Evolutionary conservation across 108 stramenopile genomes (phyloP).

Genomic region (Cyclostephanos tholiformis): DNA sequence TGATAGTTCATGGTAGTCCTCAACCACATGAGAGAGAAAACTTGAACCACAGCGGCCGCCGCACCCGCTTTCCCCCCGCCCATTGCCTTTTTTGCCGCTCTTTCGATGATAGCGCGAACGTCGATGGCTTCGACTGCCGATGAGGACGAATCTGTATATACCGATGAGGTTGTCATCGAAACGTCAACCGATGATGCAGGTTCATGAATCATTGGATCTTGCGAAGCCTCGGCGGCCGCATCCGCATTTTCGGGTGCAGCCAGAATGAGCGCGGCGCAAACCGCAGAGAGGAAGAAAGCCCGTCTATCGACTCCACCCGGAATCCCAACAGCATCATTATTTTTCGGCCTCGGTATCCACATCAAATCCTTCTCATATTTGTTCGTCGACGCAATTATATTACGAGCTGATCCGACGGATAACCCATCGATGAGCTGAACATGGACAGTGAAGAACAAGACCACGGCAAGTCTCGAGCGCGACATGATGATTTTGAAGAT

Average conservation of each 20-base stretch:
- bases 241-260: conserved; percentile 21
- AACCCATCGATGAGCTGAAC: not conserved
- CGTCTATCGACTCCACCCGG: not conserved
- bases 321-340: not conserved
- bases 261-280: conserved; percentile 30
- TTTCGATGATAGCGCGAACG: conserved; percentile 42
- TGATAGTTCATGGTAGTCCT: conserved; percentile 93
- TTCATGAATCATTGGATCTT: not conserved
- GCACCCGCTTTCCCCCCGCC: conserved; percentile 92
- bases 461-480: not conserved
- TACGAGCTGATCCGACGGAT: not conserved
- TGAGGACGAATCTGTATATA: not conserved
- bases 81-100: conserved; percentile 75
- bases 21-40: conserved; percentile 96
- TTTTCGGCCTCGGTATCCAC: not conserved
- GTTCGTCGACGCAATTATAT: not conserved
- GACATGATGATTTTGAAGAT: not conserved
- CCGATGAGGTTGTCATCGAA: conserved; percentile 2
- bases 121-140: conserved; percentile 13
- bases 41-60: conserved; percentile 87
- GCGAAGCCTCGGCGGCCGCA: conserved; percentile 1
- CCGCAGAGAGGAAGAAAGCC: conserved; percentile 18
- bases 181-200: not conserved
- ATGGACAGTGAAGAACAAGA: not conserved
- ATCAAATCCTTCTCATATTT: not conserved